Base-by-base conservation (phyloP, 768 basidiomycete genomes). In the Plicaturopsis crispa region DNA sequence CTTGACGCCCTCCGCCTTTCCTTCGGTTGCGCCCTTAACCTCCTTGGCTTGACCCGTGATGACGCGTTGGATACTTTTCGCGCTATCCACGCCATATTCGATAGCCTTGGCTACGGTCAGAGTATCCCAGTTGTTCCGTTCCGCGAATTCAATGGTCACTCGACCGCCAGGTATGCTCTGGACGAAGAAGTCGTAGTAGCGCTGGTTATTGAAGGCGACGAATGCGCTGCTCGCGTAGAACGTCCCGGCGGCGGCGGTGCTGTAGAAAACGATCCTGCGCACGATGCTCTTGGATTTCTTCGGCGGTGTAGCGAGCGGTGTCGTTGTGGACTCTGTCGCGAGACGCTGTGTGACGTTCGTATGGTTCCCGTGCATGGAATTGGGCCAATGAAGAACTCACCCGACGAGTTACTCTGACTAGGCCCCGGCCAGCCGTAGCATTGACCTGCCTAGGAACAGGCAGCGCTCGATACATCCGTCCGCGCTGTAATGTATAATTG, bases 191-290 rank as follows among this genome's bases (percentile, higher is more conserved):
- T 93, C 84, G 54, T 85, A 80, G 66, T 93, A 96, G 2, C 66
- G 57, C 48, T 80, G 82, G 58, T 75, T 80, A 50, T 83, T 73
- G 65, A 84, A 83, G 16, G 88, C 77, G 41, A 79, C 63, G 58
- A 86, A 84, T 6, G 82, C 75, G 59, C 89, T 89, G 36, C 81
- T 78, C 42, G 80, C 63, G 69, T 92, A 94, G 66, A 91, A 90
- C 13, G 80, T 77, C 34, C 81, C 75, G 13, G 77, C 75, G 16
- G 78, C 69, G 7, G 76, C 69, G 31, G 81, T 61, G 12, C 86
- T 80, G 38, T 83, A 78, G 59, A 81, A 65, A 22, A 93, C 54
- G 36, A 89, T 60, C 36, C 63, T 69, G 40, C 78, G 72, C 33
- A 87, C 60, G 38, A 78, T 41, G 35, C 61, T 57, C 44, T 63